Conservation (phyloP, 164 flowering plant species). For the grape (Vitis vinifera) region DNA sequence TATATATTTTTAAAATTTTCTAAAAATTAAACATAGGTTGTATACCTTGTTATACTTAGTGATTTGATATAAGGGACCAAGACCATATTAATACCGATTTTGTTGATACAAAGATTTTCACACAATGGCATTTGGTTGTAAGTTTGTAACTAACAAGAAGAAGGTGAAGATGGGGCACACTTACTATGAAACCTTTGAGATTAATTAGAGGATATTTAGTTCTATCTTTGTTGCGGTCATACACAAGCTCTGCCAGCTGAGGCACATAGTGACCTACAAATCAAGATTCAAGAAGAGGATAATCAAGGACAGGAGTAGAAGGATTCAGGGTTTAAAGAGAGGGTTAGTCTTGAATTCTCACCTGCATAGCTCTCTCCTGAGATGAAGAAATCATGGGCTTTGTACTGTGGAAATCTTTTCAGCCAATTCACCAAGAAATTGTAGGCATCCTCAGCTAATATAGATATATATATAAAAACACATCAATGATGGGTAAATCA, state of each 20-base stretch:
- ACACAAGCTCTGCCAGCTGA: constrained; percentile 65
- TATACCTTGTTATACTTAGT: too few species aligned
- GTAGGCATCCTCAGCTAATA: constrained; percentile 62
- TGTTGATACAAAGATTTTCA: too few species aligned
- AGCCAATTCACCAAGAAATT: constrained; percentile 68
- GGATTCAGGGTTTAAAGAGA: too few species aligned
- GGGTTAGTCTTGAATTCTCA: neutral
- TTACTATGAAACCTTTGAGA: constrained; percentile 72
- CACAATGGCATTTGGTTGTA: too few species aligned
- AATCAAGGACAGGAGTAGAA: neutral
- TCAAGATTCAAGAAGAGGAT: neutral
- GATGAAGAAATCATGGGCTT: constrained; percentile 51
- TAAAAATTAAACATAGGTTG: too few species aligned
- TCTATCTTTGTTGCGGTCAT: constrained; percentile 44
- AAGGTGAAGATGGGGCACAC: constrained; percentile 15
- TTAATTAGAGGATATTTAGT: constrained; percentile 37
- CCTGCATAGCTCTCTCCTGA: constrained; percentile 87
- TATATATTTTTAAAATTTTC: too few species aligned
- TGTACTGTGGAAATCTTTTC: constrained; percentile 56
- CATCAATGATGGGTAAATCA: too few species aligned
- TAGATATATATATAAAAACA: too few species aligned
- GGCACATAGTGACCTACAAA: constrained; percentile 74
- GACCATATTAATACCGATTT: too few species aligned
- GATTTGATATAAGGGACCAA: too few species aligned
- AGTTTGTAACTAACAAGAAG: too few species aligned